These are phyloP conservation scores for Hemisphaericaspora xylofermentans DNA, from an alignment of 1,139 yeast genomes.

Conservation along the genomic window DNA sequence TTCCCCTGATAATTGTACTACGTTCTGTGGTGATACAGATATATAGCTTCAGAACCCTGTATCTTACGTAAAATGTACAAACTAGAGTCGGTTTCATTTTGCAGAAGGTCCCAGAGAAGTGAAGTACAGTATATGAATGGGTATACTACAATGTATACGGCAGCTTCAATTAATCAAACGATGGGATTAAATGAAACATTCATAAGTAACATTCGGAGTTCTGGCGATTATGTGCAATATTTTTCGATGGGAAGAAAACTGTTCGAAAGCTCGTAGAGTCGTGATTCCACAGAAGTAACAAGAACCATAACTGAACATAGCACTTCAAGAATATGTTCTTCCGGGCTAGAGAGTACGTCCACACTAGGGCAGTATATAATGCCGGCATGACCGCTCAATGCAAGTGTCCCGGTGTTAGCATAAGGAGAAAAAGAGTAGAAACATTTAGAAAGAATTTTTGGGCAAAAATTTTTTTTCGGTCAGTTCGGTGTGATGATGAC, in stretches of 20 bases:
- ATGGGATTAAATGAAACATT: too few species aligned
- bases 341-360: conserved; percentile 42
- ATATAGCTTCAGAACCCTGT: too few species aligned
- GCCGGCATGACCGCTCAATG: conserved; percentile 35
- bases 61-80: too few species aligned
- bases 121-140: too few species aligned
- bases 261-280: conserved; percentile 34
- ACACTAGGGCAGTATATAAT: conserved; percentile 25
- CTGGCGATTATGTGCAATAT: too few species aligned
- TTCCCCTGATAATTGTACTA: too few species aligned
- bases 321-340: conserved; percentile 21
- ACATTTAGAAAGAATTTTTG: not conserved
- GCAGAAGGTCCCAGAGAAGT: too few species aligned
- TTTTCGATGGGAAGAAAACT: conserved; percentile 8
- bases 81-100: too few species aligned
- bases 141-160: too few species aligned
- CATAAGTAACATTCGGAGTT: too few species aligned
- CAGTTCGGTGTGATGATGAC: not conserved
- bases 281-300: conserved; percentile 17
- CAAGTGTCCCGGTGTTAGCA: conserved; percentile 29
- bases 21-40: too few species aligned
- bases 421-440: conserved; percentile 13
- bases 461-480: not conserved
- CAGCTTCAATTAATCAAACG: too few species aligned
- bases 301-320: conserved; percentile 30